phyloP scores from a whole-genome alignment of 129 eudicot species.

The Lactuca sativa region DNA sequence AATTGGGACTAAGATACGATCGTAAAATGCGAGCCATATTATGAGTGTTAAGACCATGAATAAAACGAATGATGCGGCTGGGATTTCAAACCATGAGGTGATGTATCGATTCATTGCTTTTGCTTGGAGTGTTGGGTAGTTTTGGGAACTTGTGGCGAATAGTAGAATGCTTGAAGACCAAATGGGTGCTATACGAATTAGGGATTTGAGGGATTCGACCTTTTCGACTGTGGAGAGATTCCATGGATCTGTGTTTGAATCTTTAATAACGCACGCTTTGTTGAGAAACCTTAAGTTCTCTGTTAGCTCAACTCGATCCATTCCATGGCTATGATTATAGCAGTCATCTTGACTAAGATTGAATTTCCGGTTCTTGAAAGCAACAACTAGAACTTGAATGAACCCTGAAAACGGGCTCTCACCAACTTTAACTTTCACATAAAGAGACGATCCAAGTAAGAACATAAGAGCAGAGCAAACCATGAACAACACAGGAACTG shows the following conservation, averaged over 20 bases:
- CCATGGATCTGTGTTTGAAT: slow-evolving; percentile 49
- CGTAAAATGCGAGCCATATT: slow-evolving; percentile 46
- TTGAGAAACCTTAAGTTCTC: slow-evolving; percentile 52
- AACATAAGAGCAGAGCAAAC: slow-evolving; percentile 37
- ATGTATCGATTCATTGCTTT: slow-evolving; percentile 39
- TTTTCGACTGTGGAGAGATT: slow-evolving; percentile 49
- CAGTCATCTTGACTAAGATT: slow-evolving; percentile 22
- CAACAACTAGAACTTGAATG: slow-evolving; percentile 39
- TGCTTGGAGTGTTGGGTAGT: slow-evolving; percentile 52
- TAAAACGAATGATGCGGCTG: slow-evolving; percentile 41
- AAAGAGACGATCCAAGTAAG: slow-evolving; percentile 42
- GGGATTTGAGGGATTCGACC: slow-evolving; percentile 55
- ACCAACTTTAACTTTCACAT: slow-evolving; percentile 34
- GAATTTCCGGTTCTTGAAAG: slow-evolving; percentile 38
- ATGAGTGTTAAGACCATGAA: slow-evolving; percentile 35
- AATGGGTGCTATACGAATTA: slow-evolving; percentile 51
- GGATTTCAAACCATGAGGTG: slow-evolving; percentile 40
- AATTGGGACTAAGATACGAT: slow-evolving; percentile 40
- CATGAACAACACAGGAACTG: slow-evolving; percentile 49
- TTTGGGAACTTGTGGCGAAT: slow-evolving; percentile 13
- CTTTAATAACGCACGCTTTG: slow-evolving; percentile 58
- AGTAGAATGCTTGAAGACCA: slow-evolving; percentile 56
- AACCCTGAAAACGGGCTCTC: slow-evolving; percentile 41
- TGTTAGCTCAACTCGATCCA: slow-evolving; percentile 30
- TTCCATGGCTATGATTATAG: slow-evolving; percentile 33